Evolutionary conservation across 2,329 filamentous ascomycete genomes (phyloP), one percentile per base, ranked within the genome.

Genomic region (Cladophialophora chaetospira): DNA sequence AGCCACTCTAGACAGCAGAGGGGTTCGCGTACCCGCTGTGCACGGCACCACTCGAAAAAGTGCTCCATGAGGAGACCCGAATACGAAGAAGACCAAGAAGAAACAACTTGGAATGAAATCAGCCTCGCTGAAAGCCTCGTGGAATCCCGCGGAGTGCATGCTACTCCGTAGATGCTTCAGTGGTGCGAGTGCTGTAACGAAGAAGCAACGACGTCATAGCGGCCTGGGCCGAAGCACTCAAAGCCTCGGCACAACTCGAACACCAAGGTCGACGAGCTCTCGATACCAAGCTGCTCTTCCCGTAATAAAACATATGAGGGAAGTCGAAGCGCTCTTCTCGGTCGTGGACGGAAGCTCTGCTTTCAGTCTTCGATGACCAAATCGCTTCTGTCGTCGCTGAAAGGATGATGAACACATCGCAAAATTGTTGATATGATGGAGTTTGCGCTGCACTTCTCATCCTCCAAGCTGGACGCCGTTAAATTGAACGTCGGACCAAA

Each of bases 391-490:
- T 19, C n/a, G 17, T 40, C 17, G 23, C 36, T 21, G 23, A 40
- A 4, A 3, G 17, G 21, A 40, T 21, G 35, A 11, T 21, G 36
- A 40, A 40, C 10, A 17, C 36, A 21, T 33, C 3, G 21, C 28
- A 9, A n/a, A 35, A 4, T 35, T 23, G 13, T 25, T 49, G 17
- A 33, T 35, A 35, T 61, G 62, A 63, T 64, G 60, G 53, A 58
- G 48, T 56, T 53, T 64, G 53, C 62, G 61, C 62, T 55, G 62
- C 58, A 64, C 48, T 46, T 59, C 53, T 64, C 58, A 64, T 64
- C 55, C 57, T 63, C 60, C 45, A 54, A 48, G 33, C 36, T 23
- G 47, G 53, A 52, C 29, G 44, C 21, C 26, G 21, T 25, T 44
- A 44, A 44, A 44, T 15, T 28, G 42, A 38, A n/a, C 40, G 46